Base-by-base conservation (phyloP, 352 stramenopile genomes). In the Elongisporangium undulatum region DNA sequence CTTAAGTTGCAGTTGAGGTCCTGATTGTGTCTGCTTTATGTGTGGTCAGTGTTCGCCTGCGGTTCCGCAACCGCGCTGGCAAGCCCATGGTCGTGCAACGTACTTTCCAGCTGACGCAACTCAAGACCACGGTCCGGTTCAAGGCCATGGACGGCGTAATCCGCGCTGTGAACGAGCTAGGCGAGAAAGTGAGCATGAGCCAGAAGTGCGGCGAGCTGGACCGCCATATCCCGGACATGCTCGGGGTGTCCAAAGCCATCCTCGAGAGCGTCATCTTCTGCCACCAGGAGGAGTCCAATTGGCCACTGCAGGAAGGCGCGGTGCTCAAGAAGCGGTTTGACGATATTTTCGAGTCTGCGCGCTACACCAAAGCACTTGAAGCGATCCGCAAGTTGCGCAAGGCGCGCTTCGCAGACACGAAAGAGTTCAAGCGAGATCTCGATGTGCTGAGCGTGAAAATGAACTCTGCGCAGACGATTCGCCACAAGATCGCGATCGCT, bases 311-410 rank as follows among this genome's bases (percentile, higher is more conserved):
- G 56, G 97, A 99, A 74, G 95, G 96, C 16, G 88, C 90, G 0
- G 94, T 98, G 56, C 74, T 99, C 5, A 99, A 99, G 79, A 99
- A 99, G 69, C 82, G 96, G 26, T 99, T 99, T 67, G 98, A 99
- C 74, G 97, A 99, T 64, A 99, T 99, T 55, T 99, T 99, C 64
- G 97, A 99, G 76, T 98, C 94, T 7, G 97, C 96, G 1, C 73
- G 96, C 19, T 99, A 99, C 72, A 98, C 96, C 8, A 99, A 99
- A 66, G 97, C 97, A 0, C 77, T 99, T 17, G 97, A 99, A 26
- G 93, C 90, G 0, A 98, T 99, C 62, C 79, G 89, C 20, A 98
- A 98, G 57, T 72, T 94, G 22, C 96, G 96, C 54, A 98, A 98
- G 62, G 89, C 91, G n/a, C 55, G 83, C 17, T 39, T 67, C 2